These are phyloP conservation scores for Amphichorda felina DNA, from an alignment of 2,329 filamentous ascomycete species.

Conservation along the genomic window DNA sequence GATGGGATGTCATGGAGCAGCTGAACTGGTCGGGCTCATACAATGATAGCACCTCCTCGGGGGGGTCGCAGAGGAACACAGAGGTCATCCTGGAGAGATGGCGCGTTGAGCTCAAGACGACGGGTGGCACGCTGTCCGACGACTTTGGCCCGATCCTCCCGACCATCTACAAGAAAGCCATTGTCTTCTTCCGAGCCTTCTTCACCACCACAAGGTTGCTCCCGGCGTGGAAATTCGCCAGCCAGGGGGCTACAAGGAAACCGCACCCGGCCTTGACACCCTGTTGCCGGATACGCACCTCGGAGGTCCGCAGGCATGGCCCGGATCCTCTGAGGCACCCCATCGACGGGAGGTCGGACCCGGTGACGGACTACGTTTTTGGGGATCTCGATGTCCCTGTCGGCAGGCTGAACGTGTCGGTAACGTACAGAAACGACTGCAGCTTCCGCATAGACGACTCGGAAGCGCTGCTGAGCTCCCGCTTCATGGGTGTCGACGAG, in stretches of 20 bases:
- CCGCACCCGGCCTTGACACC: constrained; percentile 58
- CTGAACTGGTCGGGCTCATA: constrained; percentile 52
- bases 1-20: constrained; percentile 84
- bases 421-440: constrained; percentile 79
- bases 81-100: constrained; percentile 86
- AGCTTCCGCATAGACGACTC: constrained; percentile 87
- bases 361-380: constrained; percentile 66
- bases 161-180: constrained; percentile 93
- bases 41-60: constrained; percentile 31
- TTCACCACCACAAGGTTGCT: constrained; percentile 73
- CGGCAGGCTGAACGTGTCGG: constrained; percentile 69
- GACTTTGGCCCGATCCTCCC: constrained; percentile 58
- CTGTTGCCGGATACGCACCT: constrained; percentile 67
- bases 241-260: constrained; percentile 61
- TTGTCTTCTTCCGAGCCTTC: constrained; percentile 84
- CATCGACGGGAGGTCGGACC: constrained; percentile 23
- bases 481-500: constrained; percentile 86
- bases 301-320: constrained; percentile 38
- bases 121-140: constrained; percentile 33
- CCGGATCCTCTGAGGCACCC: constrained; percentile 50
- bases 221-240: constrained; percentile 74
- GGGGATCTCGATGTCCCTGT: constrained; percentile 77
- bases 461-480: constrained; percentile 80
- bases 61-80: constrained; percentile 35
- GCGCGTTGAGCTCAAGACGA: constrained; percentile 64